Conservation (phyloP, 345 rosid species). For the Aethionema arabicum region DNA sequence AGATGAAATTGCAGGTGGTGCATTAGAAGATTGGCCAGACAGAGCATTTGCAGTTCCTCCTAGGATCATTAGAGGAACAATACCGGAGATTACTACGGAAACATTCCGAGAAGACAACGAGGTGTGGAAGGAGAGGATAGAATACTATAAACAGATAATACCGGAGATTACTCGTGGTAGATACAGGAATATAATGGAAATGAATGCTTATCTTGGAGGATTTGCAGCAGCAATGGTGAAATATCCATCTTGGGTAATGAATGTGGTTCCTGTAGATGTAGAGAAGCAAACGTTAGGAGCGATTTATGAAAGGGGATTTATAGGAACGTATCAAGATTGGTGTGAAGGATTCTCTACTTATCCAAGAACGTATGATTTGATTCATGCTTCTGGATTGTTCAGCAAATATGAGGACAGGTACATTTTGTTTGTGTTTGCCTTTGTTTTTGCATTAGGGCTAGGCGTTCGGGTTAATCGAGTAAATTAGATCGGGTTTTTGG, state of each 20-base stretch:
- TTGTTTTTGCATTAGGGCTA: not conserved
- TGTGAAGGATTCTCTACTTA: constrained; percentile 97
- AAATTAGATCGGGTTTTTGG: no score
- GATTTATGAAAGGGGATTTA: constrained; percentile 75
- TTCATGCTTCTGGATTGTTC: constrained; percentile 79
- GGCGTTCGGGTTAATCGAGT: no score
- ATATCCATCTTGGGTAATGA: constrained; percentile 94
- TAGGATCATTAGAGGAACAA: constrained; percentile 63
- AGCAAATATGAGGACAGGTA: constrained; percentile 86
- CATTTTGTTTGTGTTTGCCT: not conserved
- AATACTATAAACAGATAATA: constrained; percentile 57
- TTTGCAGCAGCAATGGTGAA: constrained; percentile 71
- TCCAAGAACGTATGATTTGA: constrained; percentile 95
- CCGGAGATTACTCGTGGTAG: constrained; percentile 58
- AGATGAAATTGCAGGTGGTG: constrained; percentile 84
- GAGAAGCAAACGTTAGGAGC: constrained; percentile 74
- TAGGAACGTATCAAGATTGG: constrained; percentile 94
- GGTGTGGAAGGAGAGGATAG: constrained; percentile 67
- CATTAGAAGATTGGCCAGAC: constrained; percentile 78
- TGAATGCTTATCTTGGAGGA: constrained; percentile 92
- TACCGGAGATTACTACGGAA: constrained; percentile 61
- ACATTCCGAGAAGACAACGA: constrained; percentile 66
- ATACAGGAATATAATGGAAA: constrained; percentile 88
- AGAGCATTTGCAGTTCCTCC: constrained; percentile 83
- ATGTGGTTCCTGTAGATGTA: constrained; percentile 71